Conservation (phyloP, 2,329 filamentous ascomycete genomes). For the Sporothrix brasiliensis region DNA sequence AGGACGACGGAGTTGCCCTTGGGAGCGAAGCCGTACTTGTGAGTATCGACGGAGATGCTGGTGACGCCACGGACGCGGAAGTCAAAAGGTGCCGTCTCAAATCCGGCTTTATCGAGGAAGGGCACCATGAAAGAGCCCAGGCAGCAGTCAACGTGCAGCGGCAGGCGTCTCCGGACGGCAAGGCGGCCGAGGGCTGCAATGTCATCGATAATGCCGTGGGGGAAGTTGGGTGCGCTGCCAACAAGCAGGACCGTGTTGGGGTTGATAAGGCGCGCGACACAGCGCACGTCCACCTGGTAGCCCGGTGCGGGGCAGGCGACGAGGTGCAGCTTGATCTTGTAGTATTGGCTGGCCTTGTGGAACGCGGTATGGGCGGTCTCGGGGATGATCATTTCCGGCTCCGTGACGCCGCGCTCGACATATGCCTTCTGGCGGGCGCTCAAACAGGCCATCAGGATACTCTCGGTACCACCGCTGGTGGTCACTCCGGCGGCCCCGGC, state of each 20-base stretch:
- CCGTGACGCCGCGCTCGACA: slow-evolving; percentile 79
- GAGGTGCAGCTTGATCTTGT: slow-evolving; percentile 91
- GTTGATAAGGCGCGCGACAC: slow-evolving; percentile 84
- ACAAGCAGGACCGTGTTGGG: slow-evolving; percentile 92
- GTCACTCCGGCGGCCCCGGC: slow-evolving; percentile 83
- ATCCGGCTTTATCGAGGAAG: slow-evolving; percentile 89
- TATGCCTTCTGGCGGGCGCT: slow-evolving; percentile 88
- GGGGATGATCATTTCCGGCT: slow-evolving; percentile 96
- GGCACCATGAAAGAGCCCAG: slow-evolving; percentile 93
- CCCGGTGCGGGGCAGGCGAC: slow-evolving; percentile 82
- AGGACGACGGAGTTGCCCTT: slow-evolving; percentile 95
- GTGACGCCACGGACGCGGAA: slow-evolving; percentile 94
- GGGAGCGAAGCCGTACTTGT: slow-evolving; percentile 98
- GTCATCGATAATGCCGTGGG: slow-evolving; percentile 96
- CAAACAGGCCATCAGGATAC: slow-evolving; percentile 93
- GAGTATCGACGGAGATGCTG: slow-evolving; percentile 93
- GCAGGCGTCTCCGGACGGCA: slow-evolving; percentile 75
- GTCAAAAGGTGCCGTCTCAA: slow-evolving; percentile 85
- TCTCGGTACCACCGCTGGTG: slow-evolving; percentile 92
- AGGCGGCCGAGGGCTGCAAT: slow-evolving; percentile 83
- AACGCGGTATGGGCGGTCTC: slow-evolving; percentile 96
- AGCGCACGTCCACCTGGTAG: slow-evolving; percentile 80
- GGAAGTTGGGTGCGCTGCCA: slow-evolving; percentile 95
- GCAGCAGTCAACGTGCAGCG: slow-evolving; percentile 96
- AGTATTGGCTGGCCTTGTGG: slow-evolving; percentile 92